phyloP scores from a whole-genome alignment of 805 yeast species.

The Candida ovalis region DNA sequence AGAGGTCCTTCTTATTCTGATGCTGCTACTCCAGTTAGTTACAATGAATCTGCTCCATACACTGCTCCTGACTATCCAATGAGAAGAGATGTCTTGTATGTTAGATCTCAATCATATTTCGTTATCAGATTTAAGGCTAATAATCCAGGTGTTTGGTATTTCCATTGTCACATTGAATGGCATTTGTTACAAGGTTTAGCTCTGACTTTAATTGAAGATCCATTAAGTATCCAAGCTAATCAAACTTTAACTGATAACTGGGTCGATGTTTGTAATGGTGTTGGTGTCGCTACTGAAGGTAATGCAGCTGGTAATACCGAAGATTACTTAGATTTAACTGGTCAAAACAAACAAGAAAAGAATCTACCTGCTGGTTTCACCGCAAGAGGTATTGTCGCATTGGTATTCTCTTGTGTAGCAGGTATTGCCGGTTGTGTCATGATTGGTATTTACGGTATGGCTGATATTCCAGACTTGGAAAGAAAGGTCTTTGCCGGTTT shows the following conservation, averaged over 20 bases:
- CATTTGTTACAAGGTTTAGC: slow-evolving; percentile 95
- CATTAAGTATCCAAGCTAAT: slow-evolving; percentile 55
- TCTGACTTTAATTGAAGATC: slow-evolving; percentile 77
- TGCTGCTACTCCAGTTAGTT: slow-evolving; percentile 52
- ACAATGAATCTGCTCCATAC: slow-evolving; percentile 47
- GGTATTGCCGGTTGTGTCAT: slow-evolving; percentile 78
- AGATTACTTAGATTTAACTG: slow-evolving; percentile 63
- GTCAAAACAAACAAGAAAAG: slow-evolving; percentile 66
- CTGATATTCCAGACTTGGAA: slow-evolving; percentile 73
- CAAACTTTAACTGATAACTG: slow-evolving; percentile 64
- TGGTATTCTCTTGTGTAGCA: slow-evolving; percentile 84
- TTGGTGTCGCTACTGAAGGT: slow-evolving; percentile 54
- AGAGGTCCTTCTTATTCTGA: slow-evolving; percentile 62
- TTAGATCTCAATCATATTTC: slow-evolving; percentile 79
- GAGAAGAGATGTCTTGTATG: slow-evolving; percentile 78
- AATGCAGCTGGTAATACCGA: slow-evolving; percentile 85
- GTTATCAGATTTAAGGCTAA: slow-evolving; percentile 85
- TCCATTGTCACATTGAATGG: slow-evolving; percentile 99
- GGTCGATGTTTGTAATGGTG: slow-evolving; percentile 54
- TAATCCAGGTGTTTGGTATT: slow-evolving; percentile 98
- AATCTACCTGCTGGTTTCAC: slow-evolving; percentile 87
- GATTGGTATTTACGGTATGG: slow-evolving; percentile 79
- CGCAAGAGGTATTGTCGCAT: slow-evolving; percentile 89
- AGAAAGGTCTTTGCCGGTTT: slow-evolving; percentile 55
- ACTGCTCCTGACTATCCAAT: slow-evolving; percentile 72